A percentile compares a stretch with the other conserved stretches of the same genome.
Conservation (phyloP, 164 flowering plant genomes). For the Malania oleifera region DNA sequence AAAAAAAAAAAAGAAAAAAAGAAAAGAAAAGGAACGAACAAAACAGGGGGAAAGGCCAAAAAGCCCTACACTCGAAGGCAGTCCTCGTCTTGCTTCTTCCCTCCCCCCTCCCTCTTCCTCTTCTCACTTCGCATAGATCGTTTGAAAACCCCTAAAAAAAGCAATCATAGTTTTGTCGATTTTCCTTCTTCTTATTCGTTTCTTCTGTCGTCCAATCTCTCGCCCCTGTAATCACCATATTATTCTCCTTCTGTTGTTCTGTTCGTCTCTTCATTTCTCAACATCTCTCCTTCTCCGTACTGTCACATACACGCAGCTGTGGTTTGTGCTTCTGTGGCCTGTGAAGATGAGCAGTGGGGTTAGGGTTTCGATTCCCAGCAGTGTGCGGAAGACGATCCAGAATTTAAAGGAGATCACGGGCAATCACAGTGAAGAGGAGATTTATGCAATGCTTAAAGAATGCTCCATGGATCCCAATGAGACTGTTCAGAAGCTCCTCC, state of each 20-base stretch:
- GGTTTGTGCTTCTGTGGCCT: background rate
- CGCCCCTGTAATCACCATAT: too few relatives aligned
- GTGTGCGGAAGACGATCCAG: constrained; percentile 54
- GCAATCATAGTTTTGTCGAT: background rate
- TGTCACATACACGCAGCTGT: background rate
- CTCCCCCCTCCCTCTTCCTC: background rate
- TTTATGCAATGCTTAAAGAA: constrained; percentile 82
- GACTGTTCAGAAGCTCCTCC: constrained; percentile 68
- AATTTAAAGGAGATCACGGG: constrained; percentile 79
- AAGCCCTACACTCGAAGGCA: constrained; percentile 11
- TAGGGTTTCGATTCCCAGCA: constrained; percentile 63
- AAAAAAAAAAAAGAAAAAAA: background rate
- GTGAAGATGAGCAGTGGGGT: constrained; percentile 52
- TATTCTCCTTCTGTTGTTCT: background rate
- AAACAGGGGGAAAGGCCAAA: background rate
- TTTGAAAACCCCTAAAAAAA: background rate
- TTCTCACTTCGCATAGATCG: background rate
- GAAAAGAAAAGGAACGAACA: background rate
- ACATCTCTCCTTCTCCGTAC: background rate
- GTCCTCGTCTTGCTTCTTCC: background rate
- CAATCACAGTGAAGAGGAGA: constrained; percentile 71
- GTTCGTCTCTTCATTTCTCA: background rate
- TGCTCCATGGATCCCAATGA: constrained; percentile 94
- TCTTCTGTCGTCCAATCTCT: too few relatives aligned
- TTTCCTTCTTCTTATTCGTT: too few relatives aligned